Percentiles rank a stretch among this genome's conserved stretches.
Evolutionary conservation across 306 rosid genomes (phyloP).

Genomic region (Rosa lucieae): DNA sequence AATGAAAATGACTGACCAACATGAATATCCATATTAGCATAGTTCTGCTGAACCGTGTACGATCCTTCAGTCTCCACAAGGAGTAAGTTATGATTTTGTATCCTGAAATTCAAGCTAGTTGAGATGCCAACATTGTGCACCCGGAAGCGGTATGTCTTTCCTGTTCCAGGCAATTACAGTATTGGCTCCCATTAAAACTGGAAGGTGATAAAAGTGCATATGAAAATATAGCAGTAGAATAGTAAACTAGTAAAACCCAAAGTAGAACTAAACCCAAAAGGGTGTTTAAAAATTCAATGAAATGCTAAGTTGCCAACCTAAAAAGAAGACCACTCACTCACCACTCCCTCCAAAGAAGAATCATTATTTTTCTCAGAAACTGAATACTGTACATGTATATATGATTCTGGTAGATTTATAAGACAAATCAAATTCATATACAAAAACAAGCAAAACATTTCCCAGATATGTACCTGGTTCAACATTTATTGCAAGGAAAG

Average conservation of each 20-base stretch:
- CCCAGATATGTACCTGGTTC: constrained; percentile 64
- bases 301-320: neutral
- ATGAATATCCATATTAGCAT: constrained; percentile 73
- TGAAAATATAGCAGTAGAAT: neutral
- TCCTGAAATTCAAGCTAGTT: constrained; percentile 74
- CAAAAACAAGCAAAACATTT: neutral
- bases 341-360: neutral
- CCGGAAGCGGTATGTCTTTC: constrained; percentile 70
- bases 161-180: constrained; percentile 44
- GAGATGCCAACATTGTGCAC: constrained; percentile 89
- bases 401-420: neutral
- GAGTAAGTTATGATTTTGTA: constrained; percentile 75
- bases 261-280: neutral
- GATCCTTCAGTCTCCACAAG: constrained; percentile 89
- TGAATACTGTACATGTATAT: neutral
- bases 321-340: neutral
- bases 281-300: neutral
- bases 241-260: neutral
- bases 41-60: constrained; percentile 75
- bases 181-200: neutral
- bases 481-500: constrained; percentile 67
- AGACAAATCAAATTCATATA: neutral
- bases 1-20: constrained; percentile 89
- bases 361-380: neutral
- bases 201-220: constrained; percentile 8